phyloP scores from a whole-genome alignment of 192 early-diverging fungal species.

The Gryganskiella cystojenkinii region DNA sequence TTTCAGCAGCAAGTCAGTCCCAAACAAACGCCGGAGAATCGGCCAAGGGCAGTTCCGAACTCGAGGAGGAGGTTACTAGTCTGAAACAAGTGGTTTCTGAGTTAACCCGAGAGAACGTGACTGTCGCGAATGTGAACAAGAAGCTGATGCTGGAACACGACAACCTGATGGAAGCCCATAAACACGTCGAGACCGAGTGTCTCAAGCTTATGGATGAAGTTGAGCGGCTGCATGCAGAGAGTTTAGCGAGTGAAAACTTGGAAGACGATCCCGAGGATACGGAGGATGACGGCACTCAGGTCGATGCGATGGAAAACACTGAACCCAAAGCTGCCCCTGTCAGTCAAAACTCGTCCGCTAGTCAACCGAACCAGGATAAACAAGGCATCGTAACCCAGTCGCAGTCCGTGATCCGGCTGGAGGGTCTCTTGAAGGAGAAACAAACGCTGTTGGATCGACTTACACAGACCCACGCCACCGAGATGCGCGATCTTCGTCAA shows the following conservation, averaged over 20 bases:
- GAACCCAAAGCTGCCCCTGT: background rate
- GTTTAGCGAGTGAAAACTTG: constrained; percentile 23
- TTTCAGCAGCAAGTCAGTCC: constrained; percentile 16
- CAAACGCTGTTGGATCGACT: constrained; percentile 61
- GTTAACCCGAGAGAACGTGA: constrained; percentile 62
- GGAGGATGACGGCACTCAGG: constrained; percentile 3
- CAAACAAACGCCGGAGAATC: background rate
- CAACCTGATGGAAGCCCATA: constrained; percentile 67
- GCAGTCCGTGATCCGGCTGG: constrained; percentile 47
- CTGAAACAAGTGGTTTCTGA: constrained; percentile 57
- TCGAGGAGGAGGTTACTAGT: constrained; percentile 50
- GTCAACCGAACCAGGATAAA: constrained; percentile 8
- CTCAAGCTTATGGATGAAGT: constrained; percentile 80
- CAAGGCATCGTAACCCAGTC: constrained; percentile 21
- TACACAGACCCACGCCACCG: constrained; percentile 56
- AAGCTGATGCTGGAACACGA: constrained; percentile 61
- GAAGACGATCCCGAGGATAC: background rate
- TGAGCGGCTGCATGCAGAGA: constrained; percentile 72
- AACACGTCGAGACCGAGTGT: constrained; percentile 77
- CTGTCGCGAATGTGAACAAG: constrained; percentile 60
- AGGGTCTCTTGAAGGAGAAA: constrained; percentile 54
- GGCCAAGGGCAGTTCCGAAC: constrained; percentile 30
- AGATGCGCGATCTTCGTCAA: constrained; percentile 61
- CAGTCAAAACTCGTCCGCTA: constrained; percentile 31
- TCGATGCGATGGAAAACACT: constrained; percentile 1